Conservation (phyloP, 768 basidiomycete genomes). For the Coprinopsis cinerea region DNA sequence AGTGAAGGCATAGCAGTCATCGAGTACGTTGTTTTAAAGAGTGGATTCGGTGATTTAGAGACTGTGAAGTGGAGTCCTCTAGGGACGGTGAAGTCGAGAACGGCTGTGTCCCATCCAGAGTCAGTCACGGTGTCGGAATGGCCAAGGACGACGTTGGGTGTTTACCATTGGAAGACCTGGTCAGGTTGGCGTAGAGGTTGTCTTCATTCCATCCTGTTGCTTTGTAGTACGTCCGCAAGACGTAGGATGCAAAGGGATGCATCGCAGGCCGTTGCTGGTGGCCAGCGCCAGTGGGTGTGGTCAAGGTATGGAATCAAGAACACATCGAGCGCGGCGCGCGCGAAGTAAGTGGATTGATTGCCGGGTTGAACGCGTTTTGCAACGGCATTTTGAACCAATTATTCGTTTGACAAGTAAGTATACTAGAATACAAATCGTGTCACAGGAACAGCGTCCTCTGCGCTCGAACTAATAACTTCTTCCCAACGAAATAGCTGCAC, state of each 20-base stretch:
- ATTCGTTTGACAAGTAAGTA: too few relatives aligned
- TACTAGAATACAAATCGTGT: background rate
- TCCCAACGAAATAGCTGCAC: constrained; percentile 2
- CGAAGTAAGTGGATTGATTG: too few relatives aligned
- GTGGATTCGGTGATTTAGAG: constrained; percentile 82
- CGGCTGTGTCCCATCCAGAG: constrained; percentile 41
- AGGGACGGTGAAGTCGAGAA: constrained; percentile 89
- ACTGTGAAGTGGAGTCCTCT: constrained; percentile 71
- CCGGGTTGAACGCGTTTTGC: too few relatives aligned
- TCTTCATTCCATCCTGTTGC: constrained; percentile 98
- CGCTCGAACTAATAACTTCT: background rate
- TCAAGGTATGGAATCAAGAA: too few relatives aligned
- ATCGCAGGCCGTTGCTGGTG: constrained; percentile 28
- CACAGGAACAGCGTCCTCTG: background rate
- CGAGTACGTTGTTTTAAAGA: constrained; percentile 88
- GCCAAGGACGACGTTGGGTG: background rate
- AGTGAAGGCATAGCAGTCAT: constrained; percentile 91
- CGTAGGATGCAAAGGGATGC: constrained; percentile 86
- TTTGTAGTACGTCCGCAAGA: constrained; percentile 83
- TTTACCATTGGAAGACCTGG: constrained; percentile 81
- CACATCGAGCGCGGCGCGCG: too few relatives aligned
- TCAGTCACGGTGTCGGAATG: background rate
- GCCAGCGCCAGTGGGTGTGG: too few relatives aligned
- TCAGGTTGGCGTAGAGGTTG: constrained; percentile 86
- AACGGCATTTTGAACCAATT: too few relatives aligned